Base-by-base conservation (phyloP, 2,329 filamentous ascomycete species). In the Ceratocystis smalleyi region DNA sequence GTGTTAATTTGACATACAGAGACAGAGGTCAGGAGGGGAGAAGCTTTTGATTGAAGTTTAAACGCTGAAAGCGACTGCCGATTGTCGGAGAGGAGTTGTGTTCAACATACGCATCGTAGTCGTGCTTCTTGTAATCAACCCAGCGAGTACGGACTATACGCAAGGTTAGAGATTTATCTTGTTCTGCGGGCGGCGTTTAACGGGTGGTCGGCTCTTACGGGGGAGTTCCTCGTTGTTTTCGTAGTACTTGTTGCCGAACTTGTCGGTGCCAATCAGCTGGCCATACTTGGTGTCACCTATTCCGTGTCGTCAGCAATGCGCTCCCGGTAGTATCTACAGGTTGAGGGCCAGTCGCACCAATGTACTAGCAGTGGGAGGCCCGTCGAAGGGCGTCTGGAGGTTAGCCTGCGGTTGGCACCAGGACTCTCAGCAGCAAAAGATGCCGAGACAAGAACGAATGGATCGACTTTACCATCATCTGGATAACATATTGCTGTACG, bases 201-300 rank as follows among this genome's bases (percentile, higher is more conserved):
- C 54, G 32, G 8, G 24, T 8, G 7, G 17, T 15, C 2, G n/a
- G 32, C 40, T 69, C 87, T 74, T 80, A 95, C 89, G 80, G 66
- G 94, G 94, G 67, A 99, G 81, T 76, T 99, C 94, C 74, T 97
- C 91, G 72, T 84, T 76, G 80, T 99, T 96, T 82, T 99, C 94
- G 75, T 84, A 99, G 82, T 82, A 99, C 79, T 96, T 97, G 84
- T 99, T 99, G 75, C 94, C 95, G 74, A 86, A 95, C 75, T 85
- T 84, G 79, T 99, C 94, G 72, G 78, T 83, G 71, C 87, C 94
- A 69, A 99, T 83, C 69, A 95, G 81, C 54, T 83, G 85, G 72
- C 94, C 95, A 73, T 88, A 85, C 80, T 99, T 99, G 76, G 94
- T 99, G 78, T 99, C 94, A 79, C 92, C 91, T 94, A 15, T 40